phyloP scores from a whole-genome alignment of 352 stramenopile genomes.

The Phytopythium vexans region DNA sequence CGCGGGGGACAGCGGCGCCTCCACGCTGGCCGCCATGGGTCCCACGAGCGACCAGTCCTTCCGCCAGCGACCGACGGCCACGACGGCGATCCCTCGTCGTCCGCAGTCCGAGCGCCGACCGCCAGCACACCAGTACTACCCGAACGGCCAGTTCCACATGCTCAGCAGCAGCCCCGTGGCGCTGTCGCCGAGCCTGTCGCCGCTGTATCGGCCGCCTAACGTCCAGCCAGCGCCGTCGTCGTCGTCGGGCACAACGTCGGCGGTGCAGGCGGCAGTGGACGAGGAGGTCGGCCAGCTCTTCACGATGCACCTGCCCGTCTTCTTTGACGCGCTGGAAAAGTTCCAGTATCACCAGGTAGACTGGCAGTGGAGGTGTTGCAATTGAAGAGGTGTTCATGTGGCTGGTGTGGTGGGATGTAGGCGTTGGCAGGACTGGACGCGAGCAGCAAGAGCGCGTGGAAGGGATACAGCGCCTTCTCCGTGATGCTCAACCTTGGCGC shows the following conservation, averaged over 20 bases:
- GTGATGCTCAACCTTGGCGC: conserved; percentile 55
- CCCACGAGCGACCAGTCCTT: conserved; percentile 18
- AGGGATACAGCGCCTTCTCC: conserved; percentile 41
- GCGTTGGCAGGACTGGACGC: conserved; percentile 39
- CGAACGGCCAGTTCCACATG: conserved; percentile 32
- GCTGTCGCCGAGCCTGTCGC: conserved; percentile 39
- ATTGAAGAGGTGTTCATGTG: neutral
- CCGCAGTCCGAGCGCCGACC: conserved; percentile 9
- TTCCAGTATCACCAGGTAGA: conserved; percentile 58
- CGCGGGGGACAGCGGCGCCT: neutral
- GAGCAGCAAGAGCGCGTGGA: conserved; percentile 40
- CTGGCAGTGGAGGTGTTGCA: neutral
- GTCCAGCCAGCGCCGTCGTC: conserved; percentile 15
- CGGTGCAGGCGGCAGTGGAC: conserved; percentile 20
- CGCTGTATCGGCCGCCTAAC: conserved; percentile 32
- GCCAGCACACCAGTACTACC: conserved; percentile 20
- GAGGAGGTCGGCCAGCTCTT: conserved; percentile 46
- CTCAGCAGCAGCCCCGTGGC: conserved; percentile 33
- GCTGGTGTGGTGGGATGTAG: conserved; percentile 10
- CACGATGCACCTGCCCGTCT: conserved; percentile 47
- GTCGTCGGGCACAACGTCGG: conserved; percentile 11
- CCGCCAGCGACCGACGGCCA: conserved; percentile 1
- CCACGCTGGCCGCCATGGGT: neutral
- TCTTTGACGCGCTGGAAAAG: conserved; percentile 59
- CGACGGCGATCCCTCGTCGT: neutral